Evolutionary conservation across 768 basidiomycete species (phyloP), one percentile per base, ranked within the genome.

Genomic region (Coprinellus micaceus): DNA sequence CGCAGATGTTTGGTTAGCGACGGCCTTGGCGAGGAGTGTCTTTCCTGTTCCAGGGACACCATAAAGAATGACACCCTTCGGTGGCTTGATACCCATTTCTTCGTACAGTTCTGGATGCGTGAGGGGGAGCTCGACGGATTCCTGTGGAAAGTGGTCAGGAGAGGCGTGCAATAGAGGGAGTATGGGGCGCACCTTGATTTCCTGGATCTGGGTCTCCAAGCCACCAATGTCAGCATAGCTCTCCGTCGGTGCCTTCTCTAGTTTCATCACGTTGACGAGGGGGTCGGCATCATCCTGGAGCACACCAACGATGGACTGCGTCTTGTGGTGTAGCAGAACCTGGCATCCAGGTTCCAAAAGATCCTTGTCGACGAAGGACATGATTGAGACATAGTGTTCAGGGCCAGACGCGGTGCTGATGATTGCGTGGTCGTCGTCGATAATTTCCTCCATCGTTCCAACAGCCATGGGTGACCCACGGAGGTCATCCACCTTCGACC

Each of bases 31-130:
- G 2, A 99, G 83, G 0, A 99, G 83, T 0, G 97, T 99, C 76
- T 99, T 99, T 54, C 97, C 97, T 12, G 96, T 98, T 54, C 97
- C 97, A 0, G 97, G 97, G 2, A 96, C 96, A 61, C 97, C 97
- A 66, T 98, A 99, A 1, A 99, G 82, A 62, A 99, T 98, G 67
- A 99, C 96, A 75, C 97, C 97, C 71, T 98, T 98, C 21, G 97
- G 97, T n/a, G 96, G 97, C 65, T 90, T 90, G 73, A 99, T 98
- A 54, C 97, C 97, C 97, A 99, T 98, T 77, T 98, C 96, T 73
- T 98, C 96, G 73, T 98, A 99, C 37, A 98, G 75, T 68, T 99
- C 97, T 2, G 97, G 97, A 68, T 98, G 97, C 9, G 96, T 98
- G 22, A 99, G 77, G 0, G 97, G 97, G 29, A 98, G 81, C 72